These are phyloP conservation scores for Mycena vitilis DNA, from an alignment of 768 basidiomycete species.

Conservation along the genomic window DNA sequence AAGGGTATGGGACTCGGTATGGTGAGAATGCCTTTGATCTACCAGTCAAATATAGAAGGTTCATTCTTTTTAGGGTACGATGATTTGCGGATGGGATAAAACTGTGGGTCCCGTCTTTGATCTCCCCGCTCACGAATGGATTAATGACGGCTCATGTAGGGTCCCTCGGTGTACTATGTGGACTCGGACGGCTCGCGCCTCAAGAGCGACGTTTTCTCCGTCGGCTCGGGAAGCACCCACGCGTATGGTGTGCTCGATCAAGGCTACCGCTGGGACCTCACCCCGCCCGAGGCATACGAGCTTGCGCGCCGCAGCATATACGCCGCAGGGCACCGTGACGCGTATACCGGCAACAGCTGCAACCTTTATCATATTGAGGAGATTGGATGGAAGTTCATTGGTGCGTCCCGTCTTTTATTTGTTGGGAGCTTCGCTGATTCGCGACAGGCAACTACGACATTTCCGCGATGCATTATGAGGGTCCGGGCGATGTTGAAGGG, in stretches of 20 bases:
- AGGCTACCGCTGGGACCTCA: constrained; percentile 92
- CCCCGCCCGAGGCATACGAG: constrained; percentile 93
- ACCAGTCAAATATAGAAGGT: too few species aligned
- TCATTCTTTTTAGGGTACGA: too few species aligned
- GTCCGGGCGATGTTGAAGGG: constrained; percentile 75
- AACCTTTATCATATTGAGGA: constrained; percentile 96
- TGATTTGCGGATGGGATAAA: constrained; percentile 99
- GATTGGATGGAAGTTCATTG: constrained; percentile 95
- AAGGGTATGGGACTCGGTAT: constrained; percentile 99
- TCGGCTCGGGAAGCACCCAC: constrained; percentile 97
- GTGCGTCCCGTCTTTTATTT: constrained; percentile 55
- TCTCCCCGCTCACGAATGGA: neutral
- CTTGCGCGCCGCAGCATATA: constrained; percentile 94
- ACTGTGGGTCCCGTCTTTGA: constrained; percentile 65
- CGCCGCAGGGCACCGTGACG: constrained; percentile 96
- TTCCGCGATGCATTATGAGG: constrained; percentile 90
- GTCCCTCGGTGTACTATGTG: constrained; percentile 97
- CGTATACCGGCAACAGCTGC: constrained; percentile 94
- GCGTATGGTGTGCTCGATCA: constrained; percentile 98
- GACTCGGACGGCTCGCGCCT: constrained; percentile 96
- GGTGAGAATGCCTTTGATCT: too few species aligned
- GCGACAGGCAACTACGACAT: constrained; percentile 91
- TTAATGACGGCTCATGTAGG: constrained; percentile 55
- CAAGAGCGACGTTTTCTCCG: constrained; percentile 96
- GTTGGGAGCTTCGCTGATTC: neutral